A percentile compares a stretch with the other conserved stretches of the same genome.
phyloP scores from a whole-genome alignment of 805 yeast genomes.

The Wickerhamiella siamensis region DNA sequence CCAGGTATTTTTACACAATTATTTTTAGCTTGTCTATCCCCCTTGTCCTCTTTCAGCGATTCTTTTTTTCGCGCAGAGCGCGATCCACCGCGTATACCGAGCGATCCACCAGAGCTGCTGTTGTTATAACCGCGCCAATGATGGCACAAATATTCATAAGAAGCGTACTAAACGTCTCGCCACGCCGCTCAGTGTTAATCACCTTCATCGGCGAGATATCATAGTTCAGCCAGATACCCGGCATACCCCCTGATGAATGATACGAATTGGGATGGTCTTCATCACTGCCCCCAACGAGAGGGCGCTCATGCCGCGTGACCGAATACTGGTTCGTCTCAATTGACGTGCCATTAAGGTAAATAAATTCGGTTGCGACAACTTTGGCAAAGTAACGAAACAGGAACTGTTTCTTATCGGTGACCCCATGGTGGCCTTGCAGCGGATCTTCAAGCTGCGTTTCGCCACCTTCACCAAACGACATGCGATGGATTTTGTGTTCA shows the following conservation, averaged over 20 bases:
- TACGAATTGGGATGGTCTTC: slow-evolving; percentile 76
- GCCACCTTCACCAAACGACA: slow-evolving; percentile 61
- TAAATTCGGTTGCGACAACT: slow-evolving; percentile 81
- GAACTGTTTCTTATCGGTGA: slow-evolving; percentile 38
- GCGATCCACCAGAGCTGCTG: slow-evolving; percentile 78
- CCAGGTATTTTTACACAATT: too few relatives aligned
- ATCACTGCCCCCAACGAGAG: slow-evolving; percentile 74
- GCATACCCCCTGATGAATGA: slow-evolving; percentile 67
- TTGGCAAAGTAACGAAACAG: slow-evolving; percentile 68
- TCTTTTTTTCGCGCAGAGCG: slow-evolving; percentile 26
- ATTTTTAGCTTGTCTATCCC: too few relatives aligned
- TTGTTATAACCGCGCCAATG: slow-evolving; percentile 84
- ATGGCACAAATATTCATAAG: slow-evolving; percentile 54
- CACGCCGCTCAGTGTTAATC: slow-evolving; percentile 57
- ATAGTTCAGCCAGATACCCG: slow-evolving; percentile 76
- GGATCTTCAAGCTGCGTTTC: slow-evolving; percentile 43
- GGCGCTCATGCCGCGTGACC: slow-evolving; percentile 77
- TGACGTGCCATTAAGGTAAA: slow-evolving; percentile 38
- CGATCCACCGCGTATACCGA: slow-evolving; percentile 81
- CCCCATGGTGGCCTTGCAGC: slow-evolving; percentile 31
- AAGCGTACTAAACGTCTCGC: slow-evolving; percentile 15
- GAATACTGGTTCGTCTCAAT: slow-evolving; percentile 82
- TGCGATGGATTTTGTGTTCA: slow-evolving; percentile 62
- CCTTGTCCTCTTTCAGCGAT: too few relatives aligned
- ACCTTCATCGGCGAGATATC: slow-evolving; percentile 90